Conservation (phyloP, 1,284 basidiomycete genomes). For the Boletellus deceptivus region DNA sequence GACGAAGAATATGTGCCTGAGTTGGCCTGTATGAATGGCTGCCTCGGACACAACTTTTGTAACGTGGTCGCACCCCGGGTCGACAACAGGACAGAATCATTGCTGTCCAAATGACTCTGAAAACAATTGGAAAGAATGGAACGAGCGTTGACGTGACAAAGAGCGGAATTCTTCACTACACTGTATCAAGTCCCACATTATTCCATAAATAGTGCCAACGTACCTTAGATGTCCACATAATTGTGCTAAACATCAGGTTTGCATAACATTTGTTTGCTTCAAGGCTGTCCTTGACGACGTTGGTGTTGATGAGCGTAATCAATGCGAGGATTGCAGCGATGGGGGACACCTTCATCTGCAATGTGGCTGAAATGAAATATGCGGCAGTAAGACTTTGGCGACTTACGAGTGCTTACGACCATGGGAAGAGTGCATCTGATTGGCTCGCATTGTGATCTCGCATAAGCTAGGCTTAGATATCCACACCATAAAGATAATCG, state of each 20-base stretch:
- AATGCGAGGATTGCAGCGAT: slow-evolving; percentile 60
- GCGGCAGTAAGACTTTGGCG: too few relatives aligned
- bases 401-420: too few relatives aligned
- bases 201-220: not conserved
- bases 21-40: not conserved
- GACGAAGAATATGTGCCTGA: slow-evolving; percentile 69
- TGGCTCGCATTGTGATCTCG: too few relatives aligned
- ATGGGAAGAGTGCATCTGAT: too few relatives aligned
- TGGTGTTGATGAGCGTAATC: slow-evolving; percentile 56
- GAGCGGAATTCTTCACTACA: slow-evolving; percentile 88
- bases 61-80: slow-evolving; percentile 72
- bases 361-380: too few relatives aligned
- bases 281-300: slow-evolving; percentile 54
- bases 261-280: slow-evolving; percentile 93
- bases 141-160: slow-evolving; percentile 94
- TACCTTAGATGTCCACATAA: slow-evolving; percentile 96
- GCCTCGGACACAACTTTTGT: not conserved
- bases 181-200: slow-evolving; percentile 7
- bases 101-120: slow-evolving; percentile 76
- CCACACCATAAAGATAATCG: too few relatives aligned
- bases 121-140: slow-evolving; percentile 85
- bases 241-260: slow-evolving; percentile 86
- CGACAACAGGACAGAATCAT: slow-evolving; percentile 52
- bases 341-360: slow-evolving; percentile 44
- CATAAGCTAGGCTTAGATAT: too few relatives aligned